Conservation (phyloP, 2,329 filamentous ascomycete genomes). For the Colletotrichum spinosum region DNA sequence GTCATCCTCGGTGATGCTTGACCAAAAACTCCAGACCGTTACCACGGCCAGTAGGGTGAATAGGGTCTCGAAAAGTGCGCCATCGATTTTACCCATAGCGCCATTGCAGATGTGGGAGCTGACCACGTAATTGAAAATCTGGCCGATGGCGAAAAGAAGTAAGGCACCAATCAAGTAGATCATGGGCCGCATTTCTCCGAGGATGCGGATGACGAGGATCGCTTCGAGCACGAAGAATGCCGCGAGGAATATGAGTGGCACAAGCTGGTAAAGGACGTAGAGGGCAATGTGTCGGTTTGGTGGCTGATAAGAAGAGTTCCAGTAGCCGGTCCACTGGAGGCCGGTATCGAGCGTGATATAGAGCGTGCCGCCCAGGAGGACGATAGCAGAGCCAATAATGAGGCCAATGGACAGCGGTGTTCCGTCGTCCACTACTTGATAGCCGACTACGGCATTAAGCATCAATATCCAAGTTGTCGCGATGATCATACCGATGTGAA, state of each 20-base stretch:
- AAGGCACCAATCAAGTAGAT: conserved; percentile 81
- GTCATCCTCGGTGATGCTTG: conserved; percentile 98
- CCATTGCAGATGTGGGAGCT: conserved; percentile 91
- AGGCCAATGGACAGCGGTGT: conserved; percentile 86
- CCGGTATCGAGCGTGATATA: conserved; percentile 97
- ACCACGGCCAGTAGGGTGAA: conserved; percentile 90
- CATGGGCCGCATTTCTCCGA: conserved; percentile 94
- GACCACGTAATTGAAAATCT: conserved; percentile 96
- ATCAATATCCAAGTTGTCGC: conserved; percentile 92
- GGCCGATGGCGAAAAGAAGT: conserved; percentile 88
- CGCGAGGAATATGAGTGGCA: conserved; percentile 89
- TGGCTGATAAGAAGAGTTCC: conserved; percentile 67
- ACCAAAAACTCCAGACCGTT: conserved; percentile 95
- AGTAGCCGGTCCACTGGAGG: conserved; percentile 85
- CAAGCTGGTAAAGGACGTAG: conserved; percentile 93
- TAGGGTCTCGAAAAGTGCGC: conserved; percentile 90
- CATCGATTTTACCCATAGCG: conserved; percentile 88
- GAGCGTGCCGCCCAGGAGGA: conserved; percentile 88
- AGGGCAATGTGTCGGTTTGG: conserved; percentile 83
- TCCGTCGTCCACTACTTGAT: conserved; percentile 93
- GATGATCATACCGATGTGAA: conserved; percentile 90
- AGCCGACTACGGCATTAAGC: conserved; percentile 92
- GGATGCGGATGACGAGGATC: conserved; percentile 84
- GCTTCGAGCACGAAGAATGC: conserved; percentile 87
- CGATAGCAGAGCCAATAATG: conserved; percentile 75